phyloP scores from a whole-genome alignment of 345 rosid species.

The Euphorbia lathyris region DNA sequence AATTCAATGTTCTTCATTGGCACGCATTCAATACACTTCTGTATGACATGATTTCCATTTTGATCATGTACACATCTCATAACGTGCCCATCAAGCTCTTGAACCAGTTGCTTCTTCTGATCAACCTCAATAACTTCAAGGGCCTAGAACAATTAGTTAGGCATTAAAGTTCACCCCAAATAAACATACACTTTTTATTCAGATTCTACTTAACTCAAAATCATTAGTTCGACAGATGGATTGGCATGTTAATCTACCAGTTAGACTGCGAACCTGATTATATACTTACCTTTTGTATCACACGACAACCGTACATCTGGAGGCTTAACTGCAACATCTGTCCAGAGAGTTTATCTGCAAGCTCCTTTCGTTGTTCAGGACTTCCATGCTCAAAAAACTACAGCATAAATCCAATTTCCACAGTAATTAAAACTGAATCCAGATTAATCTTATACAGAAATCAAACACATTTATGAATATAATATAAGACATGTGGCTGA shows the following conservation, averaged over 20 bases:
- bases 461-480: not conserved
- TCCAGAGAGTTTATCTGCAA: conserved; percentile 82
- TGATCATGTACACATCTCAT: conserved; percentile 93
- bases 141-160: conserved; percentile 45
- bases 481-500: not conserved
- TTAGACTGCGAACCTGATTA: not conserved
- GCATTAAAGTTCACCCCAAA: not conserved
- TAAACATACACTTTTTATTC: not conserved
- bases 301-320: conserved; percentile 99
- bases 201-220: not conserved
- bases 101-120: conserved; percentile 69
- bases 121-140: conserved; percentile 93
- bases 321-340: conserved; percentile 85
- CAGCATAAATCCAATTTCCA: not conserved
- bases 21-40: conserved; percentile 87
- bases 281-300: conserved; percentile 80
- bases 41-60: conserved; percentile 96
- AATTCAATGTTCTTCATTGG: conserved; percentile 75
- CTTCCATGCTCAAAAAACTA: conserved; percentile 96
- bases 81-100: conserved; percentile 89
- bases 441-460: not conserved
- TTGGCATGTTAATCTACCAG: not conserved
- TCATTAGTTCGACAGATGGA: not conserved
- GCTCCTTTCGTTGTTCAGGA: conserved; percentile 77
- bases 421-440: not conserved